Evolutionary conservation across 768 basidiomycete genomes (phyloP), one percentile per base, ranked within the genome.

Genomic region (Pilatotrama ljubarskyi): DNA sequence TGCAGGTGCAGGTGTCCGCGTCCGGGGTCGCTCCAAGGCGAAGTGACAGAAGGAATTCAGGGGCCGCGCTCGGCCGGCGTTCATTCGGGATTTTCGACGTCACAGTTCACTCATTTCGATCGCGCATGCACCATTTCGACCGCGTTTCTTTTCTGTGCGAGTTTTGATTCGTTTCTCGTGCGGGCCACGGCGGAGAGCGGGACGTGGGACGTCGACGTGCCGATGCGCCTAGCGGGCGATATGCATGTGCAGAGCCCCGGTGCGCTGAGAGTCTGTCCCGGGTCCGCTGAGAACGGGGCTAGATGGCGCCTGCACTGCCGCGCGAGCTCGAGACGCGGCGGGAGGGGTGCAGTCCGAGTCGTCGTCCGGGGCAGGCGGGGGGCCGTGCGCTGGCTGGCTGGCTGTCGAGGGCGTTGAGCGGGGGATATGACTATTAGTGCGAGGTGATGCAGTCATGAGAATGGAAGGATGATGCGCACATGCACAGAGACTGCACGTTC

Each of bases 391-490:
- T 7, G 38, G 26, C n/a, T n/a, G n/a, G 10, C 9, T 26, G 24
- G 32, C 17, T 7, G 50, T n/a, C 5, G 29, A 29, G 48, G 54
- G 25, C 24, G 42, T 48, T 48, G 42, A 46, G 37, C 50, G 43
- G 59, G 49, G 40, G 50, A 54, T n/a, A n/a, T n/a, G n/a, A n/a
- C n/a, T n/a, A n/a, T 38, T 51, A 47, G 55, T 48, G 26, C 55
- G 55, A 51, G 49, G 53, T 24, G 52, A 55, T 55, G 53, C 43
- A 52, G 59, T 57, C 55, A 61, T 64, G 64, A 64, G 64, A 64
- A 64, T 64, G 64, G 64, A 64, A 64, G 29, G 59, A 51, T 59
- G 59, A 64, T 61, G 63, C 56, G 64, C 64, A 64, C 64, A 61
- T 64, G 64, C 40, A 64, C 6, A 57, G 36, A 51, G 48, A n/a